Evolutionary conservation across 306 rosid species (phyloP).

Genomic region (Biancaea sappan): DNA sequence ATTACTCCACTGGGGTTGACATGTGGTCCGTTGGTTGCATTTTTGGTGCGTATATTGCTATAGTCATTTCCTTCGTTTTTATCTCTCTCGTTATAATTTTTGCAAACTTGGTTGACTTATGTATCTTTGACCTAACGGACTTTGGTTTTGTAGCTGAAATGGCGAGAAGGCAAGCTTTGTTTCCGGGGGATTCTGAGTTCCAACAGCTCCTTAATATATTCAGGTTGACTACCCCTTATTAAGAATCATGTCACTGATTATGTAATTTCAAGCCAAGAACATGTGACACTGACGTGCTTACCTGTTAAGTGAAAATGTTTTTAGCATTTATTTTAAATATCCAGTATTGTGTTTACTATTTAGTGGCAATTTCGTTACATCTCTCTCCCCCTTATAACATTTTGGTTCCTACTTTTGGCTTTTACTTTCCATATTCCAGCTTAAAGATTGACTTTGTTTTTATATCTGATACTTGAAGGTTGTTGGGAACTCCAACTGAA

Average conservation of each 20-base stretch:
- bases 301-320: background rate
- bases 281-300: background rate
- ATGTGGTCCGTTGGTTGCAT: conserved; percentile 99
- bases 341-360: background rate
- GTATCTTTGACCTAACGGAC: background rate
- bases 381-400: background rate
- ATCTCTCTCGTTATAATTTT: background rate
- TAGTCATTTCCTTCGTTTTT: background rate
- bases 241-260: background rate
- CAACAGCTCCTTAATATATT: conserved; percentile 90
- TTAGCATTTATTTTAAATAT: background rate
- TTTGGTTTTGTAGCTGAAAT: conserved; percentile 68
- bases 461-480: conserved; percentile 43
- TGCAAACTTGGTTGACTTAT: background rate
- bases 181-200: conserved; percentile 95
- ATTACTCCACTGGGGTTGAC: conserved; percentile 91
- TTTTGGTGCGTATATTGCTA: conserved; percentile 48
- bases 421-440: background rate
- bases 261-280: background rate
- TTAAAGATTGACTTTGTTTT: conserved; percentile 15
- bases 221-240: conserved; percentile 45
- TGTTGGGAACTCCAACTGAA: conserved; percentile 88
- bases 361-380: background rate
- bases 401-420: background rate
- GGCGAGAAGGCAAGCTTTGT: conserved; percentile 85